Conservation (phyloP, 257 asterid genomes). For the Fraxinus quadrangulata region DNA sequence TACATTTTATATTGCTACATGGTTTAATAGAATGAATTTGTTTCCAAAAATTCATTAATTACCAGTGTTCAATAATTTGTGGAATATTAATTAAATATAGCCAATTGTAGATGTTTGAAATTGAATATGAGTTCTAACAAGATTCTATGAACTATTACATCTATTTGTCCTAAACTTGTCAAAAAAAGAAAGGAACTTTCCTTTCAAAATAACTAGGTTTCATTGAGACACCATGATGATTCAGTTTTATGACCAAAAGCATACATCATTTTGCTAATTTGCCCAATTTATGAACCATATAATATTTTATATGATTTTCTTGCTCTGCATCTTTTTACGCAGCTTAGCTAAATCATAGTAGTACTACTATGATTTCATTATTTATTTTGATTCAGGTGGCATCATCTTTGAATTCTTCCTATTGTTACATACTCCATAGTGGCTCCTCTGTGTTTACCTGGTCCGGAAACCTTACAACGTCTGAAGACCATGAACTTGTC, state of each 20-base stretch:
- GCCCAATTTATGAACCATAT: not conserved
- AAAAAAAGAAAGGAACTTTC: not conserved
- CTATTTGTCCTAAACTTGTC: not conserved
- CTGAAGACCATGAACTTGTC: conserved; percentile 75
- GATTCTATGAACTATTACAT: not conserved
- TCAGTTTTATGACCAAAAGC: not conserved
- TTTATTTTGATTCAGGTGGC: conserved; percentile 57
- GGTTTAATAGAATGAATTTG: too few species aligned
- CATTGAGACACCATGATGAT: not conserved
- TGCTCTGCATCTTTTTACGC: too few species aligned
- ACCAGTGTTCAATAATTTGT: too few species aligned
- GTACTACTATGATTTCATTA: conserved; percentile 11
- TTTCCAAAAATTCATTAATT: too few species aligned
- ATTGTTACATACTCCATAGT: conserved; percentile 71
- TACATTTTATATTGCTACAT: too few species aligned
- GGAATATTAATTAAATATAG: too few species aligned
- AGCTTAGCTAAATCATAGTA: too few species aligned
- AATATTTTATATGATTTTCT: too few species aligned
- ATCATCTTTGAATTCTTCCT: conserved; percentile 67
- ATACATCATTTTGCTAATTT: not conserved
- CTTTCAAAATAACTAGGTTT: not conserved
- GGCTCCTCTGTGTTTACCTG: conserved; percentile 59
- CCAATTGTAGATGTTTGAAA: too few species aligned
- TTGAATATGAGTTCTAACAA: too few species aligned
- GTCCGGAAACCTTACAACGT: conserved; percentile 68